Percentiles rank a stretch among this genome's conserved stretches.
phyloP scores from a whole-genome alignment of 2,329 filamentous ascomycete genomes.

The Aaosphaeria pasadenensis region DNA sequence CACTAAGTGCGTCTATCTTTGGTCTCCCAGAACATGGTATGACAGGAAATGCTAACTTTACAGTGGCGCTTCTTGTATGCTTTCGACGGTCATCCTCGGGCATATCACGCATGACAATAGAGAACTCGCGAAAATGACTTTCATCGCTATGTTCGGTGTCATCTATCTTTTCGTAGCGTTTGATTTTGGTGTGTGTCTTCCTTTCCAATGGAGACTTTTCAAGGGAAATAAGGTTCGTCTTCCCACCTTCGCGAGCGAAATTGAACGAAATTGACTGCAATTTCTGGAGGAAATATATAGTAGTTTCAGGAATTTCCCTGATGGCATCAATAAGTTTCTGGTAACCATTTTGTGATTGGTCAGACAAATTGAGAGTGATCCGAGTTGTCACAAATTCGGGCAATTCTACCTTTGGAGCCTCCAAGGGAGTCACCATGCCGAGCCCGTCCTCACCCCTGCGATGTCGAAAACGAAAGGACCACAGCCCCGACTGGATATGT shows the following conservation, averaged over 20 bases:
- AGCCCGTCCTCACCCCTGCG: conserved; percentile 42
- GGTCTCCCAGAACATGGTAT: conserved; percentile 7
- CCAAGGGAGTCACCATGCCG: conserved; percentile 50
- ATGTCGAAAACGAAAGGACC: conserved; percentile 38
- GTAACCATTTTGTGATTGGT: conserved; percentile 2
- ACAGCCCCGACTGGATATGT: conserved; percentile 39
- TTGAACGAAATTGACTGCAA: conserved; percentile 2
- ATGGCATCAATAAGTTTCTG: conserved; percentile 5
- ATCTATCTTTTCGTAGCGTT: neutral
- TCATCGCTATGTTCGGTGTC: neutral
- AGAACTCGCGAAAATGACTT: conserved; percentile 3
- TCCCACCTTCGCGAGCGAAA: neutral
- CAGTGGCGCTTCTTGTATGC: neutral
- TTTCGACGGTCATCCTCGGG: conserved; percentile 10
- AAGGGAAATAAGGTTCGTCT: neutral
- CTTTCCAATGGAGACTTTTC: neutral
- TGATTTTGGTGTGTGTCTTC: neutral
- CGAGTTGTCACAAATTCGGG: conserved; percentile 9
- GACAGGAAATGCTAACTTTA: conserved; percentile 23
- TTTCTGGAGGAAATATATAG: conserved; percentile 10
- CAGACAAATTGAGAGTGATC: conserved; percentile 10
- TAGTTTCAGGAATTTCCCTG: conserved; percentile 9
- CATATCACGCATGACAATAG: conserved; percentile 2
- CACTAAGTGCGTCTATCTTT: conserved; percentile 7
- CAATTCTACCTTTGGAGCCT: conserved; percentile 40